phyloP scores from a whole-genome alignment of 805 yeast species.

The Torulaspora indica region DNA sequence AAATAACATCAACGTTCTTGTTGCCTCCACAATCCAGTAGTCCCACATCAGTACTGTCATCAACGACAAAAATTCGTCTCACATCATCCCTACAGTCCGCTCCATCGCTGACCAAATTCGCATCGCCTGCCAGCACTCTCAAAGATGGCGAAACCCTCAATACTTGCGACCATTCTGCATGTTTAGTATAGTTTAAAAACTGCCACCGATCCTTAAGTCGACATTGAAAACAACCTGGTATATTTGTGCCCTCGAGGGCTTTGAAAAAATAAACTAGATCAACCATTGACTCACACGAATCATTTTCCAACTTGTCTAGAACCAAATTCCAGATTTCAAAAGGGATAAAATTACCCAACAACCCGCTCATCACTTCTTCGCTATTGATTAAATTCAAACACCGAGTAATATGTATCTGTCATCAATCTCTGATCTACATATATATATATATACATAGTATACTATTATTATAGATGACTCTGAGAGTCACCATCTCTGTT shows the following conservation, averaged over 20 bases:
- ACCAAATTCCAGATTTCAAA: constrained; percentile 14
- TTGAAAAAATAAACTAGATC: constrained; percentile 12
- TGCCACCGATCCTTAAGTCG: constrained; percentile 2
- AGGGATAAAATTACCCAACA: constrained; percentile 5
- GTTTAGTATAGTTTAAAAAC: constrained; percentile 1
- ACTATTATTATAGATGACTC: background rate
- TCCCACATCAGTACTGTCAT: constrained; percentile 4
- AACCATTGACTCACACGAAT: constrained; percentile 4
- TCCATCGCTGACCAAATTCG: background rate
- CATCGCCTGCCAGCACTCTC: constrained; percentile 2
- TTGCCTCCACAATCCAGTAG: background rate
- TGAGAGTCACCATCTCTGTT: background rate
- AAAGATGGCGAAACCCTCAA: background rate
- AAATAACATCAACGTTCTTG: constrained; percentile 1
- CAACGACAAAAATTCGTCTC: constrained; percentile 1
- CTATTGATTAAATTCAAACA: too few species aligned
- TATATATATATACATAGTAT: background rate
- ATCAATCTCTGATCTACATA: background rate
- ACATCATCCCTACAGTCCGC: background rate
- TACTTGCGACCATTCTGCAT: background rate
- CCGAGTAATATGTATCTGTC: background rate
- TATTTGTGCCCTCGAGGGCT: constrained; percentile 6
- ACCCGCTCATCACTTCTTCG: background rate
- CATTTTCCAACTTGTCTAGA: constrained; percentile 9
- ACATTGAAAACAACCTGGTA: background rate